phyloP scores from a whole-genome alignment of 352 stramenopile genomes.

The Pythium vanterpoolii region DNA sequence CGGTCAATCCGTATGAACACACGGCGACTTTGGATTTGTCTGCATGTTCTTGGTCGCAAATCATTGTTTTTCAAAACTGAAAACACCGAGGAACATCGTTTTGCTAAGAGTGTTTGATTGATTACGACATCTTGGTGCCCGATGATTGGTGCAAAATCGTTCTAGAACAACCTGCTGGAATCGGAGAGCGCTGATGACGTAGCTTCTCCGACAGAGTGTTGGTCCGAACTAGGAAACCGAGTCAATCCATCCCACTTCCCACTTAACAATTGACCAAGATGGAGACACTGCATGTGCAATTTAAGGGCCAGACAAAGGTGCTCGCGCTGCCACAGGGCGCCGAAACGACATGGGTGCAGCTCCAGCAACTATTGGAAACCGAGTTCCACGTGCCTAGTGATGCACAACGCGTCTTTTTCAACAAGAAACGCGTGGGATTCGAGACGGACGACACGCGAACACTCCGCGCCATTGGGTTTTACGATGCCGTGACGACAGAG shows the following conservation, averaged over 20 bases:
- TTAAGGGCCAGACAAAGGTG: slow-evolving; percentile 35
- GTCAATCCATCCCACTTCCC: slow-evolving; percentile 8
- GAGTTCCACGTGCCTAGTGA: slow-evolving; percentile 32
- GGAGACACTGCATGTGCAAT: slow-evolving; percentile 40
- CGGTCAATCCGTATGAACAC: too few relatives aligned
- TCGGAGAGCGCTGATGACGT: not conserved
- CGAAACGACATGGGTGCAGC: slow-evolving; percentile 29
- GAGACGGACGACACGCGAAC: slow-evolving; percentile 7
- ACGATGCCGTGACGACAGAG: slow-evolving; percentile 12
- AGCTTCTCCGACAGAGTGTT: slow-evolving; percentile 2
- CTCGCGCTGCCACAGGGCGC: slow-evolving; percentile 25
- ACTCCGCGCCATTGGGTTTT: not conserved
- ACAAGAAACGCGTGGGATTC: slow-evolving; percentile 43
- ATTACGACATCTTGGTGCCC: not conserved
- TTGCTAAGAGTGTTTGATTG: too few relatives aligned
- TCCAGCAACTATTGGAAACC: slow-evolving; percentile 36
- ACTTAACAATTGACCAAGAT: slow-evolving; percentile 29
- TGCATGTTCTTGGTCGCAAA: too few relatives aligned
- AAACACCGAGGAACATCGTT: too few relatives aligned
- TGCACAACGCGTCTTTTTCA: slow-evolving; percentile 57
- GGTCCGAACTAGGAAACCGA: not conserved
- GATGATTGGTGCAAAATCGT: not conserved
- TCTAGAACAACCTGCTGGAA: not conserved
- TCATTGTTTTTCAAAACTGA: too few relatives aligned
- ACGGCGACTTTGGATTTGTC: too few relatives aligned